Percentiles rank a stretch among this genome's conserved stretches.
Evolutionary conservation across 352 stramenopile genomes (phyloP).

Genomic region (Blastocystis hominis): DNA sequence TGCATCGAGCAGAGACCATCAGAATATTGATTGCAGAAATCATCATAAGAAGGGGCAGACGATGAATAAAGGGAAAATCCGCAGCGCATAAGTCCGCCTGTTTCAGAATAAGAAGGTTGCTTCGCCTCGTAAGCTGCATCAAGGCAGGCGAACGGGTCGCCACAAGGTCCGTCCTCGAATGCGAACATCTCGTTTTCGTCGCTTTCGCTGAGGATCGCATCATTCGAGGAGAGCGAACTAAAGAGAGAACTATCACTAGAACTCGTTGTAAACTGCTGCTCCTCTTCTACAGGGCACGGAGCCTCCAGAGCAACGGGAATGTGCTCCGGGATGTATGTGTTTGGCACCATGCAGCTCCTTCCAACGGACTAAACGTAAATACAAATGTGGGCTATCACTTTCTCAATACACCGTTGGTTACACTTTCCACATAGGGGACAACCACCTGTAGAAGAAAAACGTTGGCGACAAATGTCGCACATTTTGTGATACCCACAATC

Average conservation of each 20-base stretch:
- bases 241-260: constrained; percentile 19
- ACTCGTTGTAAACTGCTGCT: neutral
- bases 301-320: neutral
- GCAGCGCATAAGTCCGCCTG: neutral
- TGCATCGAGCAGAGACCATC: neutral
- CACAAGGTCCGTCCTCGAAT: neutral
- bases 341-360: neutral
- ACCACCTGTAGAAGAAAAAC: neutral
- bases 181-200: neutral
- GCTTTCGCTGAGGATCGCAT: constrained; percentile 17
- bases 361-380: neutral
- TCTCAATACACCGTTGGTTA: constrained; percentile 25
- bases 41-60: neutral
- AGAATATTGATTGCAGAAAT: neutral
- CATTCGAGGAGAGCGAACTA: constrained; percentile 32
- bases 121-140: neutral
- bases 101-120: neutral
- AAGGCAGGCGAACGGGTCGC: constrained; percentile 13
- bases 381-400: neutral
- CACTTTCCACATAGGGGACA: constrained; percentile 30
- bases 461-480: neutral
- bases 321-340: neutral
- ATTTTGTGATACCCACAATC: constrained; percentile 49
- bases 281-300: neutral
- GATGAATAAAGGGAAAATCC: constrained; percentile 13